Evolutionary conservation across 306 rosid species (phyloP).

Genomic region (Abrus precatorius): DNA sequence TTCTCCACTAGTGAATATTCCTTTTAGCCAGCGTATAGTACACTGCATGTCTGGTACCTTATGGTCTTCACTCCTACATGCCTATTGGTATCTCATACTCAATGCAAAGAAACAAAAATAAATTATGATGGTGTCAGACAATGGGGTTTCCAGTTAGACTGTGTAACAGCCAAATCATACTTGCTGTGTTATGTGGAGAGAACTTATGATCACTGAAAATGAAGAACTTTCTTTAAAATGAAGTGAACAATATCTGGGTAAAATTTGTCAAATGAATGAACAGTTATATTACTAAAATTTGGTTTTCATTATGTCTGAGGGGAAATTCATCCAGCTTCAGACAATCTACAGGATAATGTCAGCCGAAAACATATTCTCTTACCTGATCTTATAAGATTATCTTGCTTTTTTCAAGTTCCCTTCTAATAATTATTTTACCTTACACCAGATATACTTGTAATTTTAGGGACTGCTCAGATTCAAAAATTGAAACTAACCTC

Average conservation of each 20-base stretch:
- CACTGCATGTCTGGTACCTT: neutral
- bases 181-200: neutral
- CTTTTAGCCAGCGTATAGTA: neutral
- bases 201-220: neutral
- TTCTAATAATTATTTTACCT: neutral
- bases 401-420: neutral
- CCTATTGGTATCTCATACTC: neutral
- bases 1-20: neutral
- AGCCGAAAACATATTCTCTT: neutral
- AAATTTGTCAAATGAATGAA: conserved; percentile 20
- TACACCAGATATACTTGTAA: neutral
- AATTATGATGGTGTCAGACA: conserved; percentile 13
- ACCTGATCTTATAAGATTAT: neutral
- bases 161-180: conserved; percentile 1
- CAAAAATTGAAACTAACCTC: conserved; percentile 69
- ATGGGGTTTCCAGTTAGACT: conserved; percentile 8
- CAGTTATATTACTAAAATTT: neutral
- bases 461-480: conserved; percentile 24
- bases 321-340: conserved; percentile 1
- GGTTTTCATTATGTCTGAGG: conserved; percentile 1
- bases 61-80: neutral
- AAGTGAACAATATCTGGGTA: neutral
- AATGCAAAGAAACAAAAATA: conserved; percentile 11
- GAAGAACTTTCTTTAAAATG: neutral
- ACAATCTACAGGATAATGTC: conserved; percentile 7